Evolutionary conservation across 192 early-diverging fungal genomes (phyloP), one percentile per base, ranked within the genome.

Genomic region (Coemansia sp.): DNA sequence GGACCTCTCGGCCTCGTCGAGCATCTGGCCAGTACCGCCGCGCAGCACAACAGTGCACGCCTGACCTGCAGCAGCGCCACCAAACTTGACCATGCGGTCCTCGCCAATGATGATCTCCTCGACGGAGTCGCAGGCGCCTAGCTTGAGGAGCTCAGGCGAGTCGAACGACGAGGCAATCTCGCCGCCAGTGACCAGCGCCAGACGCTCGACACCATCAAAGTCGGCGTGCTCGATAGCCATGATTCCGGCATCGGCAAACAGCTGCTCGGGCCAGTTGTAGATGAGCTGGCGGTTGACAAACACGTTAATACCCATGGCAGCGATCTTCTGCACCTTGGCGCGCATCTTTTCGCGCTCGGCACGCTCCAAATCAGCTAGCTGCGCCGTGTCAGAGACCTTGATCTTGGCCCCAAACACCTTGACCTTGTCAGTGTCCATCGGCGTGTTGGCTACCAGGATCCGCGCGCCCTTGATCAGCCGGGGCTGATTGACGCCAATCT

Each of bases 351-450:
- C 90, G 55, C 88, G 90, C 86, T 99, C 97, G 25, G 97, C 97
- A 71, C 97, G 89, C 87, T 99, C 97, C 68, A 99, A 80, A 86
- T 99, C 97, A 39, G 96, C 97, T 37, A 99, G 88, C 87, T 99
- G 95, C 37, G 94, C 94, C 23, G 96, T 96, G 42, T 94, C 93
- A 70, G 97, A 95, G 5, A 99, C 97, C 66, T 93, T 90, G 66
- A 99, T 89, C 62, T 94, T 92, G 31, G 97, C 97, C 66, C 97
- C 97, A 85, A 99, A 99, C 63, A 99, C 93, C 85, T 99, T 99
- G 85, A 99, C 95, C 82, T 99, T 99, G 83, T 99, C 97, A 11
- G 97, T 99, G 84, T 99, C 97, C 97, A 99, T 99, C 36, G 97
- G 93, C 69, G 97, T 99, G 81, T 99, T 99, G 73, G 97, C 97